Base-by-base conservation (phyloP, 2,329 filamentous ascomycete species). In the Drechslerella dactyloides region DNA sequence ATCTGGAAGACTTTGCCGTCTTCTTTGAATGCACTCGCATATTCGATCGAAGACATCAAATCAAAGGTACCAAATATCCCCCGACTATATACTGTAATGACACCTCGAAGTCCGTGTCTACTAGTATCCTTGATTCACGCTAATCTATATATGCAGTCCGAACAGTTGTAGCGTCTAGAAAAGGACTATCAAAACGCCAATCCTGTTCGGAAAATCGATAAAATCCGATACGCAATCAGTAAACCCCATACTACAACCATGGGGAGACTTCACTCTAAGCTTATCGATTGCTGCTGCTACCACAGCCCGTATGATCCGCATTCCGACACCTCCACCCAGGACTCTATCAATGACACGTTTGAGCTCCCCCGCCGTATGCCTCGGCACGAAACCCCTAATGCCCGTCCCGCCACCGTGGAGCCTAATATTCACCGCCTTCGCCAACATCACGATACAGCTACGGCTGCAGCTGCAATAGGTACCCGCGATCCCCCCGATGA, bases 281-380 rank as follows among this genome's bases (percentile, higher is more conserved):
- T 46, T 30, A 37, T 19, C 6, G 37, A 63, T 33, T 57, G 52
- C 27, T 21, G 42, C 15, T 64, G 52, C 44, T 63, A 64, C 17
- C 52, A 30, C 11, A 23, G 57, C 21, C 61, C 61, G 4, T 24
- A 37, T 23, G 44, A 48, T 13, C 52, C 52, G 1, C 52, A 57
- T 10, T 64, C 61, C 7, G 52, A 57, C 24, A 64, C 61, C 6
- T 65, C 68, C 1, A 56, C 60, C 6, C 60, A 72, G 27, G 54
- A 48, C 1, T 30, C 56, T 11, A 19, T 65, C 23, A 46, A 70
- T 7, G 48, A 72, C 17, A 72, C 60, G 15, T 2, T 40, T 6
- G 48, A 60, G 15, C 42, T 72, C 0, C 68, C 60, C 2, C 59
- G 50, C 7, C 40, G 60, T 1, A 58, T 55, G 51, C 59, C 46